Evolutionary conservation across 2,329 filamentous ascomycete species (phyloP), one percentile per base, ranked within the genome.

Genomic region (Pseudopithomyces chartarum): DNA sequence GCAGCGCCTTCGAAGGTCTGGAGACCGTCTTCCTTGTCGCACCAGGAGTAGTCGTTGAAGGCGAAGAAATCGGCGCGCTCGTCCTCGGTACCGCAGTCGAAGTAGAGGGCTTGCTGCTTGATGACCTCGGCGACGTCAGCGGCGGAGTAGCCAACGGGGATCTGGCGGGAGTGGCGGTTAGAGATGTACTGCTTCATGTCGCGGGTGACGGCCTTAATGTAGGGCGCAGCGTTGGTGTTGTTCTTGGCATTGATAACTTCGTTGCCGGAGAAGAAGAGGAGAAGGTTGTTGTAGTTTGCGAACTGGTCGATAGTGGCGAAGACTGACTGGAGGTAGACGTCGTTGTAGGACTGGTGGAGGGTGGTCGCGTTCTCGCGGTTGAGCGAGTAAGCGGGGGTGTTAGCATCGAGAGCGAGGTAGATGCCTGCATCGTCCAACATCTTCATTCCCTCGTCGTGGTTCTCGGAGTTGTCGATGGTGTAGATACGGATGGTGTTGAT

Each of bases 401-500:
- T 96, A 81, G 94, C 91, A 71, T 97, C 92, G 47, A 96, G 83
- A 36, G 95, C 90, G 54, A 96, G 86, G 81, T 97, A 97, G 82
- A 97, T 97, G 71, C 91, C 90, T 60, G 91, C 92, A 67, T 90
- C 90, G 54, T 87, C 88, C 61, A 97, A 84, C 52, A 86, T 82
- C 60, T 84, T 81, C 92, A 97, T 97, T 80, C 92, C 97, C 62
- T 87, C 84, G 66, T 93, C 88, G 79, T 97, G 93, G 76, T 89
- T 81, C 69, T 83, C 79, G 48, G 88, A 89, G 84, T 97, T 97
- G 81, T 97, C 93, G 65, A 96, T 88, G 7, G 90, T 91, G 83
- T 97, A 97, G 62, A 97, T 89, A 77, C 93, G 92, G 72, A 97
- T 84, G 19, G 92, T 92, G 82, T 97, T 97, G 79, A 97, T 82